Percentiles rank a stretch among this genome's conserved stretches.
Evolutionary conservation across 176 grass and related monocot species (phyloP).

Genomic region (Aechmea fasciata): DNA sequence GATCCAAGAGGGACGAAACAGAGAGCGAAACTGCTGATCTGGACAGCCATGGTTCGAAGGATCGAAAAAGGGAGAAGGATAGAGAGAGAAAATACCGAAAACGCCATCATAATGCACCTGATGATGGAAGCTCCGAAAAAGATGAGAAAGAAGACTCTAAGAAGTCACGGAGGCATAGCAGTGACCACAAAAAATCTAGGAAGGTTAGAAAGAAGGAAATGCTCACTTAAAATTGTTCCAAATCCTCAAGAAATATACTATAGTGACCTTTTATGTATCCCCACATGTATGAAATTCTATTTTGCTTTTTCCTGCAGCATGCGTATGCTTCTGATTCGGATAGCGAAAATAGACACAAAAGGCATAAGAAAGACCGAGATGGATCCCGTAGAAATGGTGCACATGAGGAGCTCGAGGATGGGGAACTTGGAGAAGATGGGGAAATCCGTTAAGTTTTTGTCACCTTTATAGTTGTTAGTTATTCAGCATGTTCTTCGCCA

Average conservation of each 20-base stretch:
- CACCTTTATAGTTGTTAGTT: constrained; percentile 30
- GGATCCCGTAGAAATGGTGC: constrained; percentile 47
- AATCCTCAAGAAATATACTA: neutral
- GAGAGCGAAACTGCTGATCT: constrained; percentile 59
- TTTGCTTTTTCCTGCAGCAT: constrained; percentile 46
- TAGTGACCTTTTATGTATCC: constrained; percentile 18
- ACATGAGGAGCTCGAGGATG: constrained; percentile 89
- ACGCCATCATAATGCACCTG: constrained; percentile 52
- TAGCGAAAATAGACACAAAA: constrained; percentile 63
- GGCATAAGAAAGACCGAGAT: constrained; percentile 85
- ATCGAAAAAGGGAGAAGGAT: constrained; percentile 77
- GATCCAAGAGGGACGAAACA: constrained; percentile 49
- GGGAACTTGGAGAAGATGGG: constrained; percentile 92
- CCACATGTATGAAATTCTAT: constrained; percentile 9
- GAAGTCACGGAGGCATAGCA: constrained; percentile 69
- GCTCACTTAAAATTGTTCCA: constrained; percentile 15
- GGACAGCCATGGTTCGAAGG: constrained; percentile 54
- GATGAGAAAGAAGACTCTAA: constrained; percentile 70
- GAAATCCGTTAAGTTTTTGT: constrained; percentile 47
- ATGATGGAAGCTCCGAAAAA: constrained; percentile 68
- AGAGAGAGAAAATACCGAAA: constrained; percentile 96
- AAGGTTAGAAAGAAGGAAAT: constrained; percentile 38
- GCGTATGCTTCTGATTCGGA: constrained; percentile 75
- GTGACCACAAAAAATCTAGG: constrained; percentile 88
- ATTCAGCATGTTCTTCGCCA: neutral